Evolutionary conservation across 371 early-diverging fungal genomes (phyloP), one percentile per base, ranked within the genome.

Genomic region (Coemansia sp.): DNA sequence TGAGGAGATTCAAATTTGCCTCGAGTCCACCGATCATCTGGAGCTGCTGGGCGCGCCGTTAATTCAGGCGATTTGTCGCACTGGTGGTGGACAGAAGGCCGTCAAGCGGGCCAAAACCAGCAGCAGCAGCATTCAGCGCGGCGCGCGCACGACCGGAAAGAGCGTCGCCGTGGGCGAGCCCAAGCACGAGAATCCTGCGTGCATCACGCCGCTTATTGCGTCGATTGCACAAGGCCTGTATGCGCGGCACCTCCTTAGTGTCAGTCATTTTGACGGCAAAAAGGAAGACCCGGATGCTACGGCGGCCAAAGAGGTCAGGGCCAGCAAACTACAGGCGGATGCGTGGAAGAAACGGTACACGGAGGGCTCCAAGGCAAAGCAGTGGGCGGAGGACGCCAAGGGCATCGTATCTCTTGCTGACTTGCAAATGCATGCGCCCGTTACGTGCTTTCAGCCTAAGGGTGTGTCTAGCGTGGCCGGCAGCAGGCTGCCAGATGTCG

Each of bases 191-290:
- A 81, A 80, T 50, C 77, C 74, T 1, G 79, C 83, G 5, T 81
- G 82, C 30, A 78, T 84, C 2, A 84, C 84, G 0, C 72, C 79
- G 4, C 80, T 78, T 38, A 77, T 83, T 38, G 70, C 77, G 4
- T 67, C 72, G 0, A 71, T 83, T 33, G 81, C 84, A 36, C 70
- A 77, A 51, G 82, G 79, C 8, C 67, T 83, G 55, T 82, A 81
- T 49, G 70, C 72, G 1, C 72, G 77, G 45, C 65, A 76, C 9
- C 50, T 81, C 9, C 50, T 81, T 2, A 67, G 65, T 14, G 72
- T 80, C 52, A 77, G 67, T 34, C 41, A 47, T 63, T 70, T 51
- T 59, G 69, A 55, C 61, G 59, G 50, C 49, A 55, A 43, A 30
- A 30, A 20, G 31, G 50, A 40, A 26, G 36, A 52, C 30, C 11